A percentile compares a stretch with the other conserved stretches of the same genome.
Conservation (phyloP, 306 rosid species). For the Fragaria vesca region DNA sequence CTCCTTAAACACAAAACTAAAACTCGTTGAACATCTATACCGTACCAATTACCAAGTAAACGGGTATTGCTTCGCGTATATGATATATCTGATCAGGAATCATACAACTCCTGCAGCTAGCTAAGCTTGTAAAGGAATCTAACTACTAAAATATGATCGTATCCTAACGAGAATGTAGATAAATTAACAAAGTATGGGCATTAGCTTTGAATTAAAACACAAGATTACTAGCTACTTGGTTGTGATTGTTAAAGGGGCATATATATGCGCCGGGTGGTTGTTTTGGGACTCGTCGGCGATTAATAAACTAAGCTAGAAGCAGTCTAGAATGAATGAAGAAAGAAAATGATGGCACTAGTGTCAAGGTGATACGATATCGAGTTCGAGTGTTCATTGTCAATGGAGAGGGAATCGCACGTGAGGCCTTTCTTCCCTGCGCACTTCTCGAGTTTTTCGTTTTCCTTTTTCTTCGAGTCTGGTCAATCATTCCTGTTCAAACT, state of each 20-base stretch:
- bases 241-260: neutral
- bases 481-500: conserved; percentile 29
- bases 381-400: conserved; percentile 23
- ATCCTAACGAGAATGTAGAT: neutral
- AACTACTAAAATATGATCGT: neutral
- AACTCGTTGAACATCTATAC: neutral
- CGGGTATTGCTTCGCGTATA: no score
- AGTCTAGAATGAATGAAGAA: neutral
- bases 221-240: neutral
- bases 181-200: neutral
- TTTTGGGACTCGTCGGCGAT: conserved; percentile 8
- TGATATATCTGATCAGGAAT: neutral
- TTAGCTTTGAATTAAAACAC: neutral
- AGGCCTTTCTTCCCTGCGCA: conserved; percentile 25
- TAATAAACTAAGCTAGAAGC: neutral
- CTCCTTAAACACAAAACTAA: neutral
- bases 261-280: neutral
- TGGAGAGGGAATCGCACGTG: conserved; percentile 39
- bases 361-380: neutral
- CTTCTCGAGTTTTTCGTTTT: conserved; percentile 29
- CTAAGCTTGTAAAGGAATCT: neutral
- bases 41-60: no score
- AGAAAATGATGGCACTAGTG: conserved; percentile 12
- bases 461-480: neutral
- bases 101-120: neutral